These are phyloP conservation scores for Penicillium janthinellum DNA, from an alignment of 2,329 filamentous ascomycete genomes.

Conservation along the genomic window DNA sequence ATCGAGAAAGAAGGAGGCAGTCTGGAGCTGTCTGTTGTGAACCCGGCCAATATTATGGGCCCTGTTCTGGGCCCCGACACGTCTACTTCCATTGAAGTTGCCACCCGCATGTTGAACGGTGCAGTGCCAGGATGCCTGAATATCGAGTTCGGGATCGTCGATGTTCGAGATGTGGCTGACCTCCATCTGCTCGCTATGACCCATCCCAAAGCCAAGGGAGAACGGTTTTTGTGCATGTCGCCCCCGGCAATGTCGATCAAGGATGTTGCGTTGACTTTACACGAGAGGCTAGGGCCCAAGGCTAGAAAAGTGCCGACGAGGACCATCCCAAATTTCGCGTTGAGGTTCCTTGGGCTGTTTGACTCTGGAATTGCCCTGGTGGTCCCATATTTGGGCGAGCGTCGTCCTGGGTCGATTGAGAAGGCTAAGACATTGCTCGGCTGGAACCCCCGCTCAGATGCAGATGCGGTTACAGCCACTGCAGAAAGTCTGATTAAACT, in stretches of 20 bases:
- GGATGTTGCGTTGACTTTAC: conserved; percentile 8
- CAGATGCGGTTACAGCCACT: conserved; percentile 10
- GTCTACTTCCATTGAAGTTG: conserved; percentile 9
- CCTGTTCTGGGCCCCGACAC: conserved; percentile 6
- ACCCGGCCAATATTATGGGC: conserved; percentile 6
- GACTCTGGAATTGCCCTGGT: conserved; percentile 9
- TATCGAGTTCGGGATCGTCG: conserved; percentile 7
- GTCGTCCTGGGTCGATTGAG: conserved; percentile 4
- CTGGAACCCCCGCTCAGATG: conserved; percentile 9
- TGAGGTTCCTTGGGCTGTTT: conserved; percentile 6
- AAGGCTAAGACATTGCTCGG: conserved; percentile 12
- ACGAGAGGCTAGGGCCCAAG: conserved; percentile 2
- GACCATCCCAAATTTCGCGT: conserved; percentile 6
- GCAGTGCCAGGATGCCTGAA: conserved; percentile 9
- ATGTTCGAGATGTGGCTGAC: conserved; percentile 14
- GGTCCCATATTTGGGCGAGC: conserved; percentile 2
- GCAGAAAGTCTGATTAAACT: conserved; percentile 7
- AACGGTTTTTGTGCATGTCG: conserved; percentile 11
- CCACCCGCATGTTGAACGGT: conserved; percentile 6
- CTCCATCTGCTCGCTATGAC: conserved; percentile 13
- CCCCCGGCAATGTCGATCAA: conserved; percentile 5
- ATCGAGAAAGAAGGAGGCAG: conserved; percentile 7
- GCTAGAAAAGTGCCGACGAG: conserved; percentile 8
- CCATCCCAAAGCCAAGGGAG: conserved; percentile 8
- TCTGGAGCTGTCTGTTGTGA: conserved; percentile 11